Conservation (phyloP, 139 green algal genomes). For the Desmodesmus armatus region DNA sequence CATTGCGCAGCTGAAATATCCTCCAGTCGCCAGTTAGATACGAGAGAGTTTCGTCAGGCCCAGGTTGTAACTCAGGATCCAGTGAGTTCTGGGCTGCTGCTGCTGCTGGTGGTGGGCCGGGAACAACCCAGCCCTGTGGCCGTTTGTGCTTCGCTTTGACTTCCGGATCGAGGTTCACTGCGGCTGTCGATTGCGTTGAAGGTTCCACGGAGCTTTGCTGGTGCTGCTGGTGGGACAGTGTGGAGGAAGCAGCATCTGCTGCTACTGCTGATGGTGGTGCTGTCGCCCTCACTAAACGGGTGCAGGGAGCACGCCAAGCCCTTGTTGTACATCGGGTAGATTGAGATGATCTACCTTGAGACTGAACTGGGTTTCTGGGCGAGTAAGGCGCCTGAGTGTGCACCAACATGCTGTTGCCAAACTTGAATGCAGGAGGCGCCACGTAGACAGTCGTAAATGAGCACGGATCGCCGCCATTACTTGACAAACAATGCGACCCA, state of each 20-base stretch:
- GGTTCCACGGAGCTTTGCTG: not conserved
- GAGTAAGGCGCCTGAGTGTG: too few species aligned
- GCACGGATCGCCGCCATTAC: too few species aligned
- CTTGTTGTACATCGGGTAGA: too few species aligned
- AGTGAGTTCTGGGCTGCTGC: not conserved
- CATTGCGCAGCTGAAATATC: conserved; percentile 44
- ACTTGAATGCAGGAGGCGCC: too few species aligned
- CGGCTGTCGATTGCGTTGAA: not conserved
- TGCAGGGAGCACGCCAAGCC: too few species aligned
- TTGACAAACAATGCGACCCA: too few species aligned
- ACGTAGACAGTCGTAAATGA: too few species aligned
- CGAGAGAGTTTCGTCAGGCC: not conserved
- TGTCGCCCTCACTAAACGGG: not conserved
- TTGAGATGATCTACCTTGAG: too few species aligned
- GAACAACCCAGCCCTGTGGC: conserved; percentile 29
- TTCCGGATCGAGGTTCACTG: conserved; percentile 3
- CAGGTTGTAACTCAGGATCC: not conserved
- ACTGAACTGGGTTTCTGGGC: too few species aligned
- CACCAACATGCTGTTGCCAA: too few species aligned
- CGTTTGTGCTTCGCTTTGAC: conserved; percentile 31
- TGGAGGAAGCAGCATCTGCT: not conserved
- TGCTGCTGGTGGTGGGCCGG: conserved; percentile 21
- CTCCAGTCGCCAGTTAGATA: conserved; percentile 46
- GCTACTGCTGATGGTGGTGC: not conserved
- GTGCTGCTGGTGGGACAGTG: not conserved